Base-by-base conservation (phyloP, 768 basidiomycete genomes). In the Lentinula boryana region DNA sequence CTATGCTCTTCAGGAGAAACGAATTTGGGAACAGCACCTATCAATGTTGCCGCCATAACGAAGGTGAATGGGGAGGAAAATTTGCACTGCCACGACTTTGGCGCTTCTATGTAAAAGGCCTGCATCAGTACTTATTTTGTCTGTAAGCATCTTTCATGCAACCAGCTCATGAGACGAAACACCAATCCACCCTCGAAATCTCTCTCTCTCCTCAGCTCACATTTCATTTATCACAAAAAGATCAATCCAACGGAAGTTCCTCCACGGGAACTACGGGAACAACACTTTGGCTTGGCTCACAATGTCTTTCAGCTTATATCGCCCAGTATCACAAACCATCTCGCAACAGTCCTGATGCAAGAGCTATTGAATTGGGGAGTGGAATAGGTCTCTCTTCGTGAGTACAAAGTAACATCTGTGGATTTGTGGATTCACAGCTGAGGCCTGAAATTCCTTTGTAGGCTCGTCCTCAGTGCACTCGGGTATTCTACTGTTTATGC, bases 281-380 rank as follows among this genome's bases (percentile, higher is more conserved):
- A 2, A 84, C 89, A 2, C 83, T 94, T 55, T 94, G 93, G 93
- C 84, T 93, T 56, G 85, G 84, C 44, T 89, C 85, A 0, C 92
- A 95, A 71, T 81, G 88, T 68, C 80, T 94, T 41, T 79, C 88
- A 16, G 67, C 78, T 48, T 91, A 85, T 68, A 76, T 92, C 35
- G 73, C 78, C 18, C 71, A 77, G 51, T 63, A 74, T 21, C 75
- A 75, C 57, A 31, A 46, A 27, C 69, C 68, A 61, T 68, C 65
- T 63, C 58, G 33, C 48, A 51, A 60, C 64, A 54, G 4, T 8
- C 21, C 16, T 5, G 21, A 27, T 21, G 23, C 33, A 40, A 40
- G 76, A 58, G 86, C 82, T 7, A 74, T 93, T 60, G 93, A 96
- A 69, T 75, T 95, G 18, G 93, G 93, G 59, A 86, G 87, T 66